These are phyloP conservation scores for Macroventuria anomochaeta DNA, from an alignment of 2,329 filamentous ascomycete genomes.

Conservation along the genomic window DNA sequence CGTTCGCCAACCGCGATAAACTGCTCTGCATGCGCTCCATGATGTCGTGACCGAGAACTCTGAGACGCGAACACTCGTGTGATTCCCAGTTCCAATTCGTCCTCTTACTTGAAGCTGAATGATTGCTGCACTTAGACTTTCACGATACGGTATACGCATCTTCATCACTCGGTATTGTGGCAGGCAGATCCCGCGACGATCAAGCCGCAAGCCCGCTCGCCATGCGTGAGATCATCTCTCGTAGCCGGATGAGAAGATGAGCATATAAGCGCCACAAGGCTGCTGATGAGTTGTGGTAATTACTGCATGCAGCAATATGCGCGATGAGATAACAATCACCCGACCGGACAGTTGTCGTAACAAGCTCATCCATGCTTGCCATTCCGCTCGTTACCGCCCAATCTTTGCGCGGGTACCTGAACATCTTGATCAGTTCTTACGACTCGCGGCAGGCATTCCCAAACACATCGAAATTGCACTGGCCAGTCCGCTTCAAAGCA, in stretches of 20 bases:
- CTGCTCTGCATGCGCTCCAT: too few species aligned
- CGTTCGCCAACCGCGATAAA: too few species aligned
- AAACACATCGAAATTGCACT: conserved; percentile 4
- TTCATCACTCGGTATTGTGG: neutral
- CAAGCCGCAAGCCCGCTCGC: neutral
- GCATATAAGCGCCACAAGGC: neutral
- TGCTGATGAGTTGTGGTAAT: neutral
- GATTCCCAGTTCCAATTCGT: too few species aligned
- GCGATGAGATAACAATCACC: conserved; percentile 9
- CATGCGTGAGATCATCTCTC: neutral
- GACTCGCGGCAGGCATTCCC: conserved; percentile 9
- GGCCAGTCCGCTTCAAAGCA: neutral
- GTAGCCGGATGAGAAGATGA: neutral
- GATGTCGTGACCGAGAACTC: too few species aligned
- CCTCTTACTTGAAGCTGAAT: too few species aligned
- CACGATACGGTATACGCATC: too few species aligned
- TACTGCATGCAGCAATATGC: conserved; percentile 15
- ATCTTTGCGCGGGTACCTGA: conserved; percentile 17
- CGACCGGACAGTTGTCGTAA: conserved; percentile 6
- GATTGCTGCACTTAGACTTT: too few species aligned
- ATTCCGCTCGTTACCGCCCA: conserved; percentile 14
- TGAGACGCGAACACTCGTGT: too few species aligned
- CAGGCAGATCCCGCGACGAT: conserved; percentile 1
- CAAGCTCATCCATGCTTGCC: conserved; percentile 17
- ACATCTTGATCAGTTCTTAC: conserved; percentile 9